Evolutionary conservation across 2,329 filamentous ascomycete species (phyloP).

Genomic region (Metarhizium robertsii): DNA sequence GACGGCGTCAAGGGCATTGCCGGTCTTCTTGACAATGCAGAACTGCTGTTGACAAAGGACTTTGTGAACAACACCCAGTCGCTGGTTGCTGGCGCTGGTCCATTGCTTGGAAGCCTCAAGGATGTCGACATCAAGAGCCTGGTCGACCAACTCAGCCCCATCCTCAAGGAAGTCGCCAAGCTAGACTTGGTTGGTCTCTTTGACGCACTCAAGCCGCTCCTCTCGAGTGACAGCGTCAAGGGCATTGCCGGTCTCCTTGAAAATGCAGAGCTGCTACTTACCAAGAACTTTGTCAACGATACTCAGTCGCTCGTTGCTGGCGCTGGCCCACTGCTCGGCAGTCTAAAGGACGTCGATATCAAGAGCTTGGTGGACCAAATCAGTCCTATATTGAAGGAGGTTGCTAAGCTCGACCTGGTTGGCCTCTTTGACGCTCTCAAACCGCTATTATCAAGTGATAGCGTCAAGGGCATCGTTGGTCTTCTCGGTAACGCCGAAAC

Average conservation of each 20-base stretch:
- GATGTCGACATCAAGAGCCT: conserved; percentile 14
- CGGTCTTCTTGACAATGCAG: conserved; percentile 4
- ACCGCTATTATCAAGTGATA: conserved; percentile 12
- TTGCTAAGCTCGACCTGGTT: conserved; percentile 3
- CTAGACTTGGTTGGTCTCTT: conserved; percentile 3
- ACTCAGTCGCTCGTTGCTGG: conserved; percentile 7
- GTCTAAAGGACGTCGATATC: conserved; percentile 21
- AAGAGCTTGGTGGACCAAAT: conserved; percentile 8
- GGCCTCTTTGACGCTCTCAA: conserved; percentile 5
- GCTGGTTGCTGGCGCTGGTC: conserved; percentile 14
- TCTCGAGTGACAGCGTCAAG: conserved; percentile 10
- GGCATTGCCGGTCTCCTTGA: conserved; percentile 8
- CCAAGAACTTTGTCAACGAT: conserved; percentile 13
- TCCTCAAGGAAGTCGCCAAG: conserved; percentile 14
- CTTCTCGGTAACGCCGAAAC: conserved; percentile 22
- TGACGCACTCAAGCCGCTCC: conserved; percentile 8
- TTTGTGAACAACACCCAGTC: conserved; percentile 13
- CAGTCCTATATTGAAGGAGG: conserved; percentile 20
- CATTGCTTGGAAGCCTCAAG: conserved; percentile 25
- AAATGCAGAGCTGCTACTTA: conserved; percentile 2
- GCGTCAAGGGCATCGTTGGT: conserved; percentile 13
- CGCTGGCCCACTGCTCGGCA: conserved; percentile 22
- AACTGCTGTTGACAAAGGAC: conserved; percentile 7
- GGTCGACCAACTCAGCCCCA: conserved; percentile 13
- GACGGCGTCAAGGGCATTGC: conserved; percentile 13